Evolutionary conservation across 2,329 filamentous ascomycete genomes (phyloP).

Genomic region (Bipolaris sorokiniana): DNA sequence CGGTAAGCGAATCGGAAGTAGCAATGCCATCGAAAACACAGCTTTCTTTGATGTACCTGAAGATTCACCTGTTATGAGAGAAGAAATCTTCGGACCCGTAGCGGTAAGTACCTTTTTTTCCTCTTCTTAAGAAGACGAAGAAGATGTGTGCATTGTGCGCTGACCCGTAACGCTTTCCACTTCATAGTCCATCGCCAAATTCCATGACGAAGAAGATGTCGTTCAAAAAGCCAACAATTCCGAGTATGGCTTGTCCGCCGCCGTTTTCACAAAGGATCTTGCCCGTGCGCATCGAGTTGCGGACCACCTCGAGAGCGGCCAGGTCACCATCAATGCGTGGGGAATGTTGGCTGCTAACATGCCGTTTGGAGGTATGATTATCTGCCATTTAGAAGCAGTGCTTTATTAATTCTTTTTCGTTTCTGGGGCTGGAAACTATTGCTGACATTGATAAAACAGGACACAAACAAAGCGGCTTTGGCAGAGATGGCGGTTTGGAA

Average conservation of each 20-base stretch:
- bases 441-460: neutral
- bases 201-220: neutral
- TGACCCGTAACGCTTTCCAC: neutral
- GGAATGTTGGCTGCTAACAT: neutral
- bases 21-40: neutral
- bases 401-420: neutral
- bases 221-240: neutral
- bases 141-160: neutral
- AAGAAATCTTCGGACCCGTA: neutral
- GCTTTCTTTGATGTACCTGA: neutral
- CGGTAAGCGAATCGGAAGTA: neutral
- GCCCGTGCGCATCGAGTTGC: neutral
- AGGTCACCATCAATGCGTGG: neutral
- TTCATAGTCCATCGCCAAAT: neutral
- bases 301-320: neutral
- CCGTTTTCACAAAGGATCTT: neutral
- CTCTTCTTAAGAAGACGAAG: neutral
- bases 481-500: neutral
- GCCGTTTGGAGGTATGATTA: conserved; percentile 1
- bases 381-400: neutral
- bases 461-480: neutral
- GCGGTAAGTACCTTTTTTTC: neutral
- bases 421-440: neutral
- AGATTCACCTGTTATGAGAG: neutral
- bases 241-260: neutral